These are phyloP conservation scores for Plectranthus barbatus DNA, from an alignment of 257 asterid genomes.

Conservation along the genomic window DNA sequence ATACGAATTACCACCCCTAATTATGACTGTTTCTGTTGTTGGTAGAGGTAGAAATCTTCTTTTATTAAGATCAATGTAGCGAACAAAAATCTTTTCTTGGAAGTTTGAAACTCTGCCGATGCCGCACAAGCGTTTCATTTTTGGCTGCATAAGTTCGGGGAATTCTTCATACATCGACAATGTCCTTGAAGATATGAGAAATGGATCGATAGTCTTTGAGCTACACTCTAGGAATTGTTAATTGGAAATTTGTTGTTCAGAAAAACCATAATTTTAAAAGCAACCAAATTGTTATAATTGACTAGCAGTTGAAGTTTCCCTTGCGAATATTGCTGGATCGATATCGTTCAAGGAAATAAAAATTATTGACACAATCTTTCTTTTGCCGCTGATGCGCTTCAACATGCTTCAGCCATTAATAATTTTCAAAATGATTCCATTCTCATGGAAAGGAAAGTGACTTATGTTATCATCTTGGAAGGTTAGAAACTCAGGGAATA, in stretches of 20 bases:
- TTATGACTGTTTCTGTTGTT: too few species aligned
- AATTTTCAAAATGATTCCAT: conserved; percentile 75
- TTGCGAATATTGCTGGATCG: conserved; percentile 90
- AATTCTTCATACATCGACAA: conserved; percentile 82
- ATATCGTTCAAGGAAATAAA: conserved; percentile 23
- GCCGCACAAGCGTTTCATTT: conserved; percentile 81
- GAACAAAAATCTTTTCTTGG: conserved; percentile 67
- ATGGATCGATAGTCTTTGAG: conserved; percentile 89
- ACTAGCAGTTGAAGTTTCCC: conserved; percentile 76
- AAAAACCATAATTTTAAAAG: conserved; percentile 90
- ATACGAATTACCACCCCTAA: too few species aligned
- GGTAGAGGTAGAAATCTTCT: too few species aligned
- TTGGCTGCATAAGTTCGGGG: conserved; percentile 86
- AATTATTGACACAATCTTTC: conserved; percentile 81
- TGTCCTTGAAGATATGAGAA: conserved; percentile 92
- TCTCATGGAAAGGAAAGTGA: conserved; percentile 75
- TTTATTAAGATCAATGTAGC: too few species aligned
- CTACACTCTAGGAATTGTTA: conserved; percentile 85
- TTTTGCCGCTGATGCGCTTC: conserved; percentile 91
- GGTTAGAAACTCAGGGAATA: conserved; percentile 56
- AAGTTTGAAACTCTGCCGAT: conserved; percentile 63
- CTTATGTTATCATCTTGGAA: conserved; percentile 65
- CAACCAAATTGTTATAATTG: conserved; percentile 79
- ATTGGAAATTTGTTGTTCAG: conserved; percentile 83
- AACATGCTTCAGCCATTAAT: conserved; percentile 88